phyloP scores from a whole-genome alignment of 2,329 filamentous ascomycete species.

The Trichoderma gracile region DNA sequence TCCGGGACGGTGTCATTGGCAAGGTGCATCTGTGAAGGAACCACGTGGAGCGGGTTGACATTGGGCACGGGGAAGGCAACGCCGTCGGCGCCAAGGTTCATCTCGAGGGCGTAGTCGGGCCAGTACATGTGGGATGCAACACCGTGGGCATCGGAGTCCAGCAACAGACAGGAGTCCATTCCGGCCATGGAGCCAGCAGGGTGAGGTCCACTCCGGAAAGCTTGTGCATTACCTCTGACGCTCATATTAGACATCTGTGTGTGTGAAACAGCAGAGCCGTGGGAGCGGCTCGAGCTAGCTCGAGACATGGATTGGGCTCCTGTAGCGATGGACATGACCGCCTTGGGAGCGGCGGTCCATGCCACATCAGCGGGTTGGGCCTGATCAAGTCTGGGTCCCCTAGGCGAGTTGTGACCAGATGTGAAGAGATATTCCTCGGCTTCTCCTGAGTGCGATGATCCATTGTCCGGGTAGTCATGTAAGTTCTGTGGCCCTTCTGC shows the following conservation, averaged over 20 bases:
- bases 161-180: conserved; percentile 53
- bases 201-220: conserved; percentile 46
- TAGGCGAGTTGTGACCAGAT: conserved; percentile 57
- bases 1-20: conserved; percentile 53
- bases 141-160: conserved; percentile 51
- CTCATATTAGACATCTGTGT: conserved; percentile 54
- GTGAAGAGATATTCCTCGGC: conserved; percentile 56
- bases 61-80: conserved; percentile 47
- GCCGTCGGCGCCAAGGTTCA: conserved; percentile 46
- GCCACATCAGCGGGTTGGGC: conserved; percentile 50
- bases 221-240: conserved; percentile 52
- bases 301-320: conserved; percentile 45
- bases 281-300: conserved; percentile 43
- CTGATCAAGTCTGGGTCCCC: conserved; percentile 50
- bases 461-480: conserved; percentile 53
- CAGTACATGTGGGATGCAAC: conserved; percentile 55
- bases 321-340: conserved; percentile 36
- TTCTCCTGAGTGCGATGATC: conserved; percentile 53
- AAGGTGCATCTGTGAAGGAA: conserved; percentile 57
- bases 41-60: conserved; percentile 52
- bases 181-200: conserved; percentile 45
- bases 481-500: conserved; percentile 63
- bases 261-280: conserved; percentile 50
- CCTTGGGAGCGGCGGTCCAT: conserved; percentile 48
- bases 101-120: conserved; percentile 48